Base-by-base conservation (phyloP, 108 stramenopile species). In the Cylindrotheca fusiformis region DNA sequence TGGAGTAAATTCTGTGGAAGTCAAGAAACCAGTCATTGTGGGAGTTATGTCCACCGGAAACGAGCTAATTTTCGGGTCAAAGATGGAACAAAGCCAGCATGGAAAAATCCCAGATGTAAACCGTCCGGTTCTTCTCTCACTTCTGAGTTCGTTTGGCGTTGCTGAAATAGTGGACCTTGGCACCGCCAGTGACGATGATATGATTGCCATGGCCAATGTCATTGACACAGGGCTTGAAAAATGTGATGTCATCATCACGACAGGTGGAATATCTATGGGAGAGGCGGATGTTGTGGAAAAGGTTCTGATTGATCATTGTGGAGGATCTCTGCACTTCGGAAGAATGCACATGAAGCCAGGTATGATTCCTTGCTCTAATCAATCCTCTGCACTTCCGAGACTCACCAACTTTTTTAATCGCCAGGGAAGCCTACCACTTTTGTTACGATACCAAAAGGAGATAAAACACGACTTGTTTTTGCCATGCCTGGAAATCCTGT, bases 401-500 rank as follows among this genome's bases (percentile, higher is more conserved):
- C 2, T 12, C 22, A 44, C 26, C 8, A 18, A 10, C 90, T 14
- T 14, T 10, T 14, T 41, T 6, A 6, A 41, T 14, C 14, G 6
- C 5, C 51, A 63, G 63, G 97, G 14, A 99, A 99, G 55, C 98
- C 97, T 1, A 94, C 95, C 0, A 96, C 96, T 2, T 95, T 97
- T 58, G 83, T 95, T 5, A 90, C 94, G 1, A 63, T 93, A 44
- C 81, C 84, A 45, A 61, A 41, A 32, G 33, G 58, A 20, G 67
- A 55, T 64, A 20, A 46, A 10, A 57, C 45, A 10, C 45, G 68
- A 3, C 33, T 85, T 18, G 71, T 81, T 18, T 85, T 85, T 74
- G 95, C 91, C 5, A 71, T 97, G 55, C 97, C 96, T 2, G 97
- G 97, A 27, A 99, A 99, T 75, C 98, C 98, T n/a, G 97, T 96